Conservation (phyloP, 106 monocot species). For the Apostasia shenzhenica region DNA sequence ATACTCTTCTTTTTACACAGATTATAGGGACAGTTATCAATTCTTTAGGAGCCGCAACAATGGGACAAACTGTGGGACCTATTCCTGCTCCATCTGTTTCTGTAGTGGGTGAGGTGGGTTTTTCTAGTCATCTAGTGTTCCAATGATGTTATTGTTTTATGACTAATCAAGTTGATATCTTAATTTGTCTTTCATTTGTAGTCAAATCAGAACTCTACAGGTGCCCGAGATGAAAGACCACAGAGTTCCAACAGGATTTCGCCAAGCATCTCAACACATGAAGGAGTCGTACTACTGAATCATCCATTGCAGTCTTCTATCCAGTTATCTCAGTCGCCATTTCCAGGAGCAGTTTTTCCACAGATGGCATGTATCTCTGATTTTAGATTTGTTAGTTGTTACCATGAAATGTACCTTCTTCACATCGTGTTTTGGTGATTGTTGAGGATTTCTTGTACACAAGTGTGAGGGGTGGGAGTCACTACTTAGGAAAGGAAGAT, state of each 20-base stretch:
- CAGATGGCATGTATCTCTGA: conserved; percentile 19
- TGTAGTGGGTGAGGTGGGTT: conserved; percentile 15
- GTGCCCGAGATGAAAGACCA: conserved; percentile 27
- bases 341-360: conserved; percentile 10
- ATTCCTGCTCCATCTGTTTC: conserved; percentile 22
- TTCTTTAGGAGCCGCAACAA: conserved; percentile 39
- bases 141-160: neutral
- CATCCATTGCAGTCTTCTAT: conserved; percentile 21
- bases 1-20: conserved; percentile 24
- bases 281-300: conserved; percentile 18
- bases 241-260: conserved; percentile 29
- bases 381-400: neutral
- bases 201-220: conserved; percentile 30
- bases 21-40: conserved; percentile 61
- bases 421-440: no score
- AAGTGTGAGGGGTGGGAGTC: no score
- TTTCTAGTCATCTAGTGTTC: neutral
- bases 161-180: no score
- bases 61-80: conserved; percentile 9
- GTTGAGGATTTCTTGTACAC: no score
- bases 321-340: conserved; percentile 28
- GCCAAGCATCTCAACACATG: conserved; percentile 21
- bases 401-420: no score
- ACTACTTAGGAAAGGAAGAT: no score
- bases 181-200: neutral